phyloP scores from a whole-genome alignment of 129 eudicot species.

The Flaveria sonorensis region DNA sequence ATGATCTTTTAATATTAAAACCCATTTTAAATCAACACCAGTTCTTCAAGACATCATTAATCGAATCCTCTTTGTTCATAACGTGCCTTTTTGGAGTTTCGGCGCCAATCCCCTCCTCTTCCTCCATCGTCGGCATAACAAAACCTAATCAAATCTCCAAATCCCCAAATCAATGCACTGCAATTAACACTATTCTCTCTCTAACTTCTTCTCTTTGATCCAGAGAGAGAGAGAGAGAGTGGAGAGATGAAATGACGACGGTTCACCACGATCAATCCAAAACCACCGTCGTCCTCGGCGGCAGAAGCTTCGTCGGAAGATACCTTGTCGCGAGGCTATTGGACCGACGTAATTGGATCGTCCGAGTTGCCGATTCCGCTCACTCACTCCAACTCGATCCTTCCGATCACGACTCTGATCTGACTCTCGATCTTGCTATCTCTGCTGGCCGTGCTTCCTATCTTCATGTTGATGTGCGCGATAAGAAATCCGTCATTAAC shows the following conservation, averaged over 20 bases:
- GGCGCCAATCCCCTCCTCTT: no score
- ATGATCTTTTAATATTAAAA: no score
- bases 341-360: conserved; percentile 71
- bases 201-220: conserved; percentile 45
- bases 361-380: conserved; percentile 70
- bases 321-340: conserved; percentile 60
- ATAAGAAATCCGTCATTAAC: conserved; percentile 42
- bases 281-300: conserved; percentile 76
- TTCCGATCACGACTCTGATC: conserved; percentile 34
- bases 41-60: no score
- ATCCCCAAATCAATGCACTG: conserved; percentile 24
- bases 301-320: conserved; percentile 69
- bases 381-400: conserved; percentile 44
- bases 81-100: no score
- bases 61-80: no score
- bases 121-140: no score
- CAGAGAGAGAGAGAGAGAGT: conserved; percentile 47
- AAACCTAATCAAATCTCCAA: background rate
- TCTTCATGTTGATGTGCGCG: conserved; percentile 63
- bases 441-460: conserved; percentile 69
- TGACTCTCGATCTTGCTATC: conserved; percentile 50
- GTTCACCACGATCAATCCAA: conserved; percentile 29
- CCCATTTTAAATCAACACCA: no score
- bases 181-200: conserved; percentile 30
- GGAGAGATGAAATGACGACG: conserved; percentile 38